Evolutionary conservation across 371 early-diverging fungal genomes (phyloP), one percentile per base, ranked within the genome.

Genomic region (Lichtheimia ramosa): DNA sequence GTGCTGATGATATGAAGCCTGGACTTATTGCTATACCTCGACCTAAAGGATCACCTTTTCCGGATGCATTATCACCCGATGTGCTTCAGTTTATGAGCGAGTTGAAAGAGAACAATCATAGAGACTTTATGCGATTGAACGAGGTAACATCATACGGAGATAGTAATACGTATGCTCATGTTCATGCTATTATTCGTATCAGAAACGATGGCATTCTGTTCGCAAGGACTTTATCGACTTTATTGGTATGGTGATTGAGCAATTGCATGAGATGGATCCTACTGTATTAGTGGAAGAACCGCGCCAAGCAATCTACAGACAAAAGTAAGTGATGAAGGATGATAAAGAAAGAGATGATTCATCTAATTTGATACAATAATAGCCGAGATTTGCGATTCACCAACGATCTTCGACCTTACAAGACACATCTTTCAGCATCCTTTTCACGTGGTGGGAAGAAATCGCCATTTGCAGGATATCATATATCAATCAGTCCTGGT

Each of bases 381-480:
- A 79, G 83, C 50, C 81, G 85, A 3, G 85, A 85, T 58, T 48
- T 85, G 8, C 77, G 85, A 16, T 85, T 85, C 51, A 77, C 83
- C 0, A 85, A 83, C 15, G 85, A 85, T 24, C 68, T 73, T 54
- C 65, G 73, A 14, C 85, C 85, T 0, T 85, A 85, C 61, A 85
- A 85, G 66, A 63, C 63, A 0, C 66, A 75, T 21, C 49, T 82
- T 3, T 61, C 76, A 1, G 83, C 80, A 2, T 59, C 71, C 14
- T 83, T 81, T 56, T 78, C 83, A 0, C 62, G 71, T n/a, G 75
- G 71, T 7, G 85, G 85, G 5, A 79, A 75, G 28, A 82, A 81
- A 43, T 74, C 74, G 42, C 52, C 64, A 10, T 66, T 74, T 40
- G 82, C 83, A 24, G 80, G 81, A 1, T 85, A 85, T 48, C 75